These are phyloP conservation scores for Fusarium praegraminearum DNA, from an alignment of 2,329 filamentous ascomycete genomes.

Conservation along the genomic window DNA sequence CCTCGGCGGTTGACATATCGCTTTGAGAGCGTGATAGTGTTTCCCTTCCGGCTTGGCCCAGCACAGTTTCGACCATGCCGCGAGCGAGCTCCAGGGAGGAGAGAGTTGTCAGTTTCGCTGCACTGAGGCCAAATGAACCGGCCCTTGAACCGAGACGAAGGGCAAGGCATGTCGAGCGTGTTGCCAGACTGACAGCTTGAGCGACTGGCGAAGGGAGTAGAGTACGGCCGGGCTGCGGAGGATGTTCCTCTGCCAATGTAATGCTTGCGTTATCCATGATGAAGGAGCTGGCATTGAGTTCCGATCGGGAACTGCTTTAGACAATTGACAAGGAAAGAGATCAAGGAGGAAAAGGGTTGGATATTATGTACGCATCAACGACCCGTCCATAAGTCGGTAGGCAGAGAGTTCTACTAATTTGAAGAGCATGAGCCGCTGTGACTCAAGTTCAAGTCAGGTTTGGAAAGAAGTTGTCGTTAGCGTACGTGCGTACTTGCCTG, in stretches of 20 bases:
- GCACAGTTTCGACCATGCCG: conserved; percentile 65
- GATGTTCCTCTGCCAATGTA: conserved; percentile 29
- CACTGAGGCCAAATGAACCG: conserved; percentile 64
- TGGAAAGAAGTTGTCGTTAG: conserved; percentile 16
- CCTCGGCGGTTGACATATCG: conserved; percentile 62
- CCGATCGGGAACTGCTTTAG: conserved; percentile 6
- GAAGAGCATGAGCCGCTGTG: background rate
- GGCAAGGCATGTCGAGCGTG: conserved; percentile 69
- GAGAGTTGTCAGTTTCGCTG: conserved; percentile 67
- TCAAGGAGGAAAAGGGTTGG: background rate
- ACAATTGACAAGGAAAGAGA: background rate
- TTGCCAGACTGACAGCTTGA: conserved; percentile 69
- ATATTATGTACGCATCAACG: background rate
- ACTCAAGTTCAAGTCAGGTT: conserved; percentile 13
- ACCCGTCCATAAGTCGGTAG: background rate
- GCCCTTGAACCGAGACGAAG: conserved; percentile 66
- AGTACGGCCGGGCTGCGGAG: conserved; percentile 54
- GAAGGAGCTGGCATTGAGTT: conserved; percentile 21
- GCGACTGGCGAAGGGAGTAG: conserved; percentile 70
- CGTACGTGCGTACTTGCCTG: background rate
- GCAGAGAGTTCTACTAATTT: background rate
- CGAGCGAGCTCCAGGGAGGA: conserved; percentile 69
- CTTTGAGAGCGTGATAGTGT: conserved; percentile 59
- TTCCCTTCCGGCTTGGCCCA: conserved; percentile 65
- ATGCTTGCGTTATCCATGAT: conserved; percentile 41